These are phyloP conservation scores for Trichophyton simii DNA, from an alignment of 2,329 filamentous ascomycete species.

Conservation along the genomic window DNA sequence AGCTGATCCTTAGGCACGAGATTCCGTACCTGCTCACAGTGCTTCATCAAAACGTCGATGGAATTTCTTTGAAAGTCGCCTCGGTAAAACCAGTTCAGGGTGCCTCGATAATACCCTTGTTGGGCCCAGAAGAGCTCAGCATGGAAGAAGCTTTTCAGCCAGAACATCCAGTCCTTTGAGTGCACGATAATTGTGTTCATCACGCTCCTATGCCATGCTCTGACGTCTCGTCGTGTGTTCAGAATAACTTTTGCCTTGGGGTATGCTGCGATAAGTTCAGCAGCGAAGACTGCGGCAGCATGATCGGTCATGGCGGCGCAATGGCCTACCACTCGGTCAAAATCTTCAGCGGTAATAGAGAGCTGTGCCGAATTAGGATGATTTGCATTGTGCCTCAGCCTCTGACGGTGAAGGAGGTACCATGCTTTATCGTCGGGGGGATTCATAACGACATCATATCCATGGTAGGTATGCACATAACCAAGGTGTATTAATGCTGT, in stretches of 20 bases:
- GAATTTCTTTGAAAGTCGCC: background rate
- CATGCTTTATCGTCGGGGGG: constrained; percentile 53
- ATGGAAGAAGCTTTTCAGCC: background rate
- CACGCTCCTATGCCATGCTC: constrained; percentile 42
- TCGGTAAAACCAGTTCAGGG: background rate
- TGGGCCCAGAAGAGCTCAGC: background rate
- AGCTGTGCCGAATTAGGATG: background rate
- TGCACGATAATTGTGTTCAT: constrained; percentile 21
- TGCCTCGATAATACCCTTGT: background rate
- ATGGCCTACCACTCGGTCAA: background rate
- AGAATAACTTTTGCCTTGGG: constrained; percentile 61
- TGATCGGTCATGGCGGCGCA: constrained; percentile 52
- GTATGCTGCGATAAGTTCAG: constrained; percentile 59
- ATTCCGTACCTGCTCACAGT: constrained; percentile 41
- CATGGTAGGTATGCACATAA: constrained; percentile 59
- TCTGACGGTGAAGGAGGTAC: constrained; percentile 55
- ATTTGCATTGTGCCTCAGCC: constrained; percentile 28
- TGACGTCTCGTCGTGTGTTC: constrained; percentile 49
- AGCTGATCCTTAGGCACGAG: constrained; percentile 39
- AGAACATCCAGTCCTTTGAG: background rate
- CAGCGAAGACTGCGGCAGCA: constrained; percentile 54
- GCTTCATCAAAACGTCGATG: constrained; percentile 21
- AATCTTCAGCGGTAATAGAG: background rate
- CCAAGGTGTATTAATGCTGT: constrained; percentile 54
- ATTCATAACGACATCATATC: constrained; percentile 60